Base-by-base conservation (phyloP, 2,329 filamentous ascomycete genomes). In the Fusarium buharicum region DNA sequence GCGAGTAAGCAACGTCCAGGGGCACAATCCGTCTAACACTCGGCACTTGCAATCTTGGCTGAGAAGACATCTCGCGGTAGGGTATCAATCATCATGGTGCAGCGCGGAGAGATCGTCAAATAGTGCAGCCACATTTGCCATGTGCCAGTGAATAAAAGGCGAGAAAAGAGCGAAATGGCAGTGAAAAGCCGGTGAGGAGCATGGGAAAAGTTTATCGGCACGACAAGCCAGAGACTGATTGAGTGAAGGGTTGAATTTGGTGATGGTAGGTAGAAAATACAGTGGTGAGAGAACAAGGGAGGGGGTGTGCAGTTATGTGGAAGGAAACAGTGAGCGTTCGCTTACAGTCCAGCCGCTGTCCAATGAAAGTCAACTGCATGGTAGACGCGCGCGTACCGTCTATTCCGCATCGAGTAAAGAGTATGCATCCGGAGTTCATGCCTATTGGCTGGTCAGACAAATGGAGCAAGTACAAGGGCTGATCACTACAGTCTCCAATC, bases 371-470 rank as follows among this genome's bases (percentile, higher is more conserved):
- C 44, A 57, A 45, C 50, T 44, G 56, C 49, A 55, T 53, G 54
- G 54, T 72, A 74, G 61, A 74, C 72, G 73, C 73, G 73, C 73
- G 71, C 70, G 67, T 59, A 17, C 27, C 64, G 60, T 24, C 54
- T 60, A 54, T 52, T 45, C 68, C 55, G 6, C 17, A 63, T 66
- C 6, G 2, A 48, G 68, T 13, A 54, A 62, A 54, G 65, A 24
- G 55, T n/a, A 37, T 18, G 11, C 22, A 27, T 6, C 67, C 69
- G 71, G 70, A 65, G 66, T 59, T 22, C 31, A 44, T 62, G 55
- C 69, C 70, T 40, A 74, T 74, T 73, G 70, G 71, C 14, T 13
- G 54, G 54, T 20, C 17, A 14, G 17, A 22, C 24, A 30, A 18
- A 31, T 30, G 22, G 34, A 30, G 44, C 13, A 49, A 24, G 36